phyloP scores from a whole-genome alignment of 805 yeast genomes.

The Alloascoidea hylecoeti region DNA sequence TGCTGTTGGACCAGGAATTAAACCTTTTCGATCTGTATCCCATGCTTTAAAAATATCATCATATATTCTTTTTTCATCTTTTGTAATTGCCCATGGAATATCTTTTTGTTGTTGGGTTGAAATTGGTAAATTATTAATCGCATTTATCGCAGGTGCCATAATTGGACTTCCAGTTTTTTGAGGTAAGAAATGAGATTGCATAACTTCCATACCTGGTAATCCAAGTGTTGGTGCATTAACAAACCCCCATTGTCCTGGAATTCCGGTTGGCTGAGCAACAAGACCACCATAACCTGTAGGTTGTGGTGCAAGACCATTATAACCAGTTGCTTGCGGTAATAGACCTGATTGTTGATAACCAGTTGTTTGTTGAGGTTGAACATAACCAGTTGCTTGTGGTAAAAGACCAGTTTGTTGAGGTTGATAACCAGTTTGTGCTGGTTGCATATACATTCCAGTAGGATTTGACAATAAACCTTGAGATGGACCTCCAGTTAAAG shows the following conservation, averaged over 20 bases:
- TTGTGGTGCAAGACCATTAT: constrained; percentile 40
- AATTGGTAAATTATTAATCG: constrained; percentile 15
- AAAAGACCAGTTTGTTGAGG: constrained; percentile 12
- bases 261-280: constrained; percentile 36
- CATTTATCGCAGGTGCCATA: constrained; percentile 12
- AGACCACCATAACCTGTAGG: constrained; percentile 39
- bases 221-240: constrained; percentile 57
- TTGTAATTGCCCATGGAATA: constrained; percentile 69
- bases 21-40: constrained; percentile 59
- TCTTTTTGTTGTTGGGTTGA: constrained; percentile 20
- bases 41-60: constrained; percentile 82
- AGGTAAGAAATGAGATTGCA: constrained; percentile 59
- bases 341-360: constrained; percentile 19
- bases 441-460: constrained; percentile 20
- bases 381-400: constrained; percentile 12
- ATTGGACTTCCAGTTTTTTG: constrained; percentile 17
- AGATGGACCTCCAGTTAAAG: neutral
- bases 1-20: constrained; percentile 67
- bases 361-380: constrained; percentile 16
- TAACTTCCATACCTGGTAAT: constrained; percentile 53
- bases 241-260: constrained; percentile 75
- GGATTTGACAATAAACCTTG: constrained; percentile 18
- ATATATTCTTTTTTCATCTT: constrained; percentile 76
- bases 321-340: constrained; percentile 28
- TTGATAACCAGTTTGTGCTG: constrained; percentile 20